Evolutionary conservation across 176 grass and related monocot species (phyloP), one percentile per base, ranked within the genome.

Genomic region (Carex littledalei): DNA sequence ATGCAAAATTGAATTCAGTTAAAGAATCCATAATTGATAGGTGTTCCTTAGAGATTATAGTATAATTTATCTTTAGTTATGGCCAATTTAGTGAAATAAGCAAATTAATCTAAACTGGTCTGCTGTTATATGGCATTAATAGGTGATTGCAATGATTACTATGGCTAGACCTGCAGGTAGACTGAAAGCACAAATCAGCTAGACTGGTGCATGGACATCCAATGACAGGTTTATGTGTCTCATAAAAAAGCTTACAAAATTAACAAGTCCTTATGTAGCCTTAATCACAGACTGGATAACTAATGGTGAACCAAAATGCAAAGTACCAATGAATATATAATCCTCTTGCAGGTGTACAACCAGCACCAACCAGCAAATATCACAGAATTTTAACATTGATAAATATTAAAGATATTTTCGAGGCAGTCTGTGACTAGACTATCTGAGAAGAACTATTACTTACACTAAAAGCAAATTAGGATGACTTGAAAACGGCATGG

Each of bases 391-490:
- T 15, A 22, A 76, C 71, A 53, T 53, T 24, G 71, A 26, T 76
- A 76, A 52, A 53, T 53, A 53, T 29, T 74, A 14, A 75, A 53
- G 5, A 75, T 26, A 9, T 29, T 6, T 76, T 52, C 4, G 6
- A 1, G 52, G 45, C 43, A 53, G 4, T 53, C 70, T 76, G 20
- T 15, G 47, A 74, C 43, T 52, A 53, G n/a, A 76, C 53, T 54
- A 76, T 53, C 45, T 26, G n/a, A 53, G 71, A 13, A 52, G 71
- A 12, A 12, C 43, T 17, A 49, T 52, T 82, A 86, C 92, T 90
- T 90, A 97, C 92, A 94, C 88, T 75, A 97, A 61, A 52, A 91
- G 65, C 64, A 97, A 61, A 61, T 97, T 92, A 75, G 94, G 92
- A 52, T 89, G 71, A 59, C 75, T 94, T 55, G 88, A 59, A 50